phyloP scores from a whole-genome alignment of 495 filamentous ascomycete species.

The Tuber microsphaerosporum region DNA sequence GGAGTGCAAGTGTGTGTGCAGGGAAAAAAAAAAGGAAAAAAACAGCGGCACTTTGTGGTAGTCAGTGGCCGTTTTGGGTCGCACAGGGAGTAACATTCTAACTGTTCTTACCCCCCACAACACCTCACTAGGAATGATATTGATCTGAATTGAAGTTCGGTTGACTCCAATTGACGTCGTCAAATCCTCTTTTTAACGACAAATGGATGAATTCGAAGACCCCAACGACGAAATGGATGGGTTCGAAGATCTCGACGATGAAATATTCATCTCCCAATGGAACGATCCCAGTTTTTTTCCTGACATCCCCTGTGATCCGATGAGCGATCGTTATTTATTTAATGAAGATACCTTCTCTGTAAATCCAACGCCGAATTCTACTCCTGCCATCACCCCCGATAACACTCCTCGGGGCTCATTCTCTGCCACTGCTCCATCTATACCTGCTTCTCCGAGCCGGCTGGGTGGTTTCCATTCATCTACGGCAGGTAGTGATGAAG shows the following conservation, averaged over 20 bases:
- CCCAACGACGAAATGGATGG: too few relatives aligned
- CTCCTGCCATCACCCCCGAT: constrained; percentile 31
- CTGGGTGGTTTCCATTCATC: constrained; percentile 12
- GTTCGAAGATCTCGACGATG: constrained; percentile 35
- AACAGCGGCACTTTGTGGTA: background rate
- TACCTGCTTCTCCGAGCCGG: constrained; percentile 1
- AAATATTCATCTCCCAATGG: constrained; percentile 37
- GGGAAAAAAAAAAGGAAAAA: background rate
- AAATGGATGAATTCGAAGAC: too few relatives aligned
- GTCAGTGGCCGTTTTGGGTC: background rate
- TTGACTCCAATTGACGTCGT: too few relatives aligned
- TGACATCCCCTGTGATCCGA: constrained; percentile 25
- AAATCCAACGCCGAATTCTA: constrained; percentile 25
- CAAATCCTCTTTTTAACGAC: too few relatives aligned
- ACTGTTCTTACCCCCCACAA: background rate
- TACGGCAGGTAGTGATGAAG: constrained; percentile 16
- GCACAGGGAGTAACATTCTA: background rate
- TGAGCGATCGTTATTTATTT: constrained; percentile 19
- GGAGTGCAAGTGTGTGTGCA: background rate
- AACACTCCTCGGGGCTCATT: constrained; percentile 35
- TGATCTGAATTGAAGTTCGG: too few relatives aligned
- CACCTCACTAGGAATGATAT: background rate
- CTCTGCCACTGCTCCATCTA: constrained; percentile 24
- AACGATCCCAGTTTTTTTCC: constrained; percentile 28
- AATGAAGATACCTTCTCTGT: constrained; percentile 31